Evolutionary conservation across 2,329 filamentous ascomycete species (phyloP).

Genomic region (Balansia obtecta): DNA sequence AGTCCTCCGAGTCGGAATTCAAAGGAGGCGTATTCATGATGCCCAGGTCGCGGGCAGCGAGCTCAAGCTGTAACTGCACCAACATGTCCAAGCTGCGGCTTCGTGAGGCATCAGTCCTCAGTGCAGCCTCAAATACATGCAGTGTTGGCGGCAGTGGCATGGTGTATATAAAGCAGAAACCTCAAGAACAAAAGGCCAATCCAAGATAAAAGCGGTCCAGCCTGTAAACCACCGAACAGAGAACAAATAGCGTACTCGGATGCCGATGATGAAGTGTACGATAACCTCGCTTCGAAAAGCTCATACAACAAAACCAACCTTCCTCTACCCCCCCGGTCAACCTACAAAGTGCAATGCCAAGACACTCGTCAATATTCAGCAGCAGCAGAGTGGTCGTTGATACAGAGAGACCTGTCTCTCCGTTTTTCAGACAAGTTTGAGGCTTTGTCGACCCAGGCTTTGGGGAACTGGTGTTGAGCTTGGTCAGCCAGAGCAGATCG

Average conservation of each 20-base stretch:
- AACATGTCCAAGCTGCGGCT: constrained; percentile 14
- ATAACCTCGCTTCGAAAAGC: background rate
- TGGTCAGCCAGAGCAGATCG: no score
- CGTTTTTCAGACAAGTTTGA: no score
- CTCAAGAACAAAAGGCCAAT: background rate
- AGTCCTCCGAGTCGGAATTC: constrained; percentile 12
- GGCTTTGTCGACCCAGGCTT: no score
- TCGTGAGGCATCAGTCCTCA: constrained; percentile 4
- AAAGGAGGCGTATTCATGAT: constrained; percentile 9
- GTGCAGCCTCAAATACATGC: constrained; percentile 18
- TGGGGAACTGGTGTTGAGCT: no score
- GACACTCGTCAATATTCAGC: background rate
- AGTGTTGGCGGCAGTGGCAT: constrained; percentile 15
- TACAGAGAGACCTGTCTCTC: background rate
- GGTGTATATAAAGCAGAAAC: background rate
- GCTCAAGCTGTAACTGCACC: constrained; percentile 17
- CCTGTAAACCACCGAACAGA: background rate
- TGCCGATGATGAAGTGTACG: background rate
- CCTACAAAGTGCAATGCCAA: background rate
- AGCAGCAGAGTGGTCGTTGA: background rate
- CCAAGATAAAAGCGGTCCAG: background rate
- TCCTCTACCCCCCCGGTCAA: background rate
- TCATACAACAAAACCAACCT: background rate
- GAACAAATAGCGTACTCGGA: background rate
- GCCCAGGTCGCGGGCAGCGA: constrained; percentile 14